A percentile compares a stretch with the other conserved stretches of the same genome.
Evolutionary conservation across 208 protist genomes (phyloP).

Genomic region (Herpetomonas samuelpessoai): DNA sequence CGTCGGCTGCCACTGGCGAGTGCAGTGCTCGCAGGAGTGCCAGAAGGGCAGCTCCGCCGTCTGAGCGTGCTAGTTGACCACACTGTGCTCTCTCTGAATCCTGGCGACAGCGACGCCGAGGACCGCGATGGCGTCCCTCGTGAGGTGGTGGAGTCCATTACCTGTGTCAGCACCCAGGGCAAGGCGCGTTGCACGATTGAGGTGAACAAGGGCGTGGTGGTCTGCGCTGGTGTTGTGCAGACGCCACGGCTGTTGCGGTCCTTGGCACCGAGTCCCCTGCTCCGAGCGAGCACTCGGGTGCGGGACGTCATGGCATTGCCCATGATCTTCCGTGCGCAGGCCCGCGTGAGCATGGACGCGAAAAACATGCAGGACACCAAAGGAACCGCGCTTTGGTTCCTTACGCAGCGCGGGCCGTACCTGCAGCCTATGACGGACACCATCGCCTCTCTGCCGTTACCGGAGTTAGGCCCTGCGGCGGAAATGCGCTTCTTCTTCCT

Average conservation of each 20-base stretch:
- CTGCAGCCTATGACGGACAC: conserved; percentile 55
- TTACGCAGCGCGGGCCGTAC: conserved; percentile 44
- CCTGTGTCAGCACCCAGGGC: neutral
- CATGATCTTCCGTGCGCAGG: conserved; percentile 35
- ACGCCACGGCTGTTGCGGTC: conserved; percentile 43
- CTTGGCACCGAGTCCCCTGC: neutral
- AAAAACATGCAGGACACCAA: conserved; percentile 32
- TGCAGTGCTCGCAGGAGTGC: conserved; percentile 12
- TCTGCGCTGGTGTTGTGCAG: conserved; percentile 49
- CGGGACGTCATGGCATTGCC: conserved; percentile 70
- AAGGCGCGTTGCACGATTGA: neutral
- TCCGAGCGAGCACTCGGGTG: conserved; percentile 2
- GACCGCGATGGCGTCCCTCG: neutral
- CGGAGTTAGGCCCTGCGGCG: conserved; percentile 27
- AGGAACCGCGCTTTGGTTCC: conserved; percentile 30
- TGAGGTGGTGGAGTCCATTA: neutral
- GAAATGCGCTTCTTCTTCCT: conserved; percentile 55
- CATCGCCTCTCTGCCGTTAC: conserved; percentile 36
- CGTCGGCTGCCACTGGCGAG: conserved; percentile 46
- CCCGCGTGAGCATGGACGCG: conserved; percentile 43
- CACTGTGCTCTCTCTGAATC: neutral
- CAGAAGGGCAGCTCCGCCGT: conserved; percentile 6
- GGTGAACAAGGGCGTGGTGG: conserved; percentile 38
- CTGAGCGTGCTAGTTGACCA: neutral
- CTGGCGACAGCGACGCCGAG: neutral